phyloP scores from a whole-genome alignment of 2,329 filamentous ascomycete species.

The Colletotrichum cereale region DNA sequence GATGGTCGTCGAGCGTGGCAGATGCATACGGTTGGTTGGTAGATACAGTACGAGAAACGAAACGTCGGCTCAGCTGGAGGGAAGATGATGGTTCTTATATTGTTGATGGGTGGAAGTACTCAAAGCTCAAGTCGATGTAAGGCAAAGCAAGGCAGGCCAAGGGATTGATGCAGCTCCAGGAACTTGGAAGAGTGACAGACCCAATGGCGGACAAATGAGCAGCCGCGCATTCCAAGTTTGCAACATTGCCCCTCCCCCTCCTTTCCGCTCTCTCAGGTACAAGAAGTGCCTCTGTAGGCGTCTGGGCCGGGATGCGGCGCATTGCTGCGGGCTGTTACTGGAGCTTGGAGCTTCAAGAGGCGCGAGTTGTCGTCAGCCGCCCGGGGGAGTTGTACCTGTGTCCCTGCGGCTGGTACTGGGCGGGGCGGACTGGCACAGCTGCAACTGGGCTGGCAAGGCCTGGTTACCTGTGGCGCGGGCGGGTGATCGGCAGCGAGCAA shows the following conservation, averaged over 20 bases:
- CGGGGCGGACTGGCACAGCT: neutral
- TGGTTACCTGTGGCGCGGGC: conserved; percentile 15
- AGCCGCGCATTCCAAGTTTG: conserved; percentile 1
- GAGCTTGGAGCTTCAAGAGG: conserved; percentile 27
- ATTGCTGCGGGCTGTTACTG: conserved; percentile 20
- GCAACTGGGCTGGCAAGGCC: neutral
- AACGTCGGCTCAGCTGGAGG: neutral
- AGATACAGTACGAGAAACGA: neutral
- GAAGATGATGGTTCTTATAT: conserved; percentile 10
- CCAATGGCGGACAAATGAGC: conserved; percentile 21
- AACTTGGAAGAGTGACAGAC: conserved; percentile 6
- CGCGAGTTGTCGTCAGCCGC: conserved; percentile 36
- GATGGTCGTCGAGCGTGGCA: conserved; percentile 25
- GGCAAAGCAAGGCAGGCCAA: neutral
- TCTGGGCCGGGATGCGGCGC: conserved; percentile 4
- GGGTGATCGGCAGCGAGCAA: conserved; percentile 30
- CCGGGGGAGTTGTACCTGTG: neutral
- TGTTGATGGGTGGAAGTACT: neutral
- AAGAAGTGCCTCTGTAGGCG: conserved; percentile 7
- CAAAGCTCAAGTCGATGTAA: neutral
- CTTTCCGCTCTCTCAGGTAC: neutral
- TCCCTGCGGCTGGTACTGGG: neutral
- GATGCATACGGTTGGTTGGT: conserved; percentile 28
- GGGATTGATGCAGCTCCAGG: neutral
- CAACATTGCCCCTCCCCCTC: conserved; percentile 32